Base-by-base conservation (phyloP, 202 grass and related monocot genomes). In the Zizania palustris region DNA sequence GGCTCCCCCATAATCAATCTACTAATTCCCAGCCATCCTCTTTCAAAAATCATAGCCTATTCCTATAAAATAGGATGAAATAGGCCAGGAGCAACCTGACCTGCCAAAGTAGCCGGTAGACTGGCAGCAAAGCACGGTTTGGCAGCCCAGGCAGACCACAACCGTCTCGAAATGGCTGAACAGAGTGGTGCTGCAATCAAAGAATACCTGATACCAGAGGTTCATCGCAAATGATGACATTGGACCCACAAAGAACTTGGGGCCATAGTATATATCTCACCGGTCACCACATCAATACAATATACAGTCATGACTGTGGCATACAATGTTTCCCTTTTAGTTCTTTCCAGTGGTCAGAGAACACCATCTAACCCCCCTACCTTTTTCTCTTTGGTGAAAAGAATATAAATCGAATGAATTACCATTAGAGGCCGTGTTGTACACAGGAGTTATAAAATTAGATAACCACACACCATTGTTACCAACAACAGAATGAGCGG, bases 161-260 rank as follows among this genome's bases (percentile, higher is more conserved):
- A 93, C 90, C 0, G 86, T 86, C 73, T 93, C 86, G 12, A 87
- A 93, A 80, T 93, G 90, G 76, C 90, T 93, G 82, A 93, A 93
- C 56, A 93, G 76, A 0, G 86, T 93, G 35, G 87, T 93, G 81
- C 90, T 90, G 87, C 68, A 90, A 81, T 37, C n/a, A 45, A 10
- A 34, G 2, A 60, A 16, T 12, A 28, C 28, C 28, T 28, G 28
- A 28, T 28, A 28, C 28, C 28, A 28, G 28, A 28, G 28, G 28
- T 28, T 28, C 28, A 28, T 28, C 28, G 28, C 0, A 28, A 28
- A 28, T 28, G 28, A 28, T 28, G 28, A 28, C 28, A 28, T 28
- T 28, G 28, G 28, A 0, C 28, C 28, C 28, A 28, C 28, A 28
- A 28, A 28, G 28, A 28, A 28, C 28, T 28, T 28, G 28, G 28